These are phyloP conservation scores for Microbotryum intermedium DNA, from an alignment of 1,284 basidiomycete genomes.

Conservation along the genomic window DNA sequence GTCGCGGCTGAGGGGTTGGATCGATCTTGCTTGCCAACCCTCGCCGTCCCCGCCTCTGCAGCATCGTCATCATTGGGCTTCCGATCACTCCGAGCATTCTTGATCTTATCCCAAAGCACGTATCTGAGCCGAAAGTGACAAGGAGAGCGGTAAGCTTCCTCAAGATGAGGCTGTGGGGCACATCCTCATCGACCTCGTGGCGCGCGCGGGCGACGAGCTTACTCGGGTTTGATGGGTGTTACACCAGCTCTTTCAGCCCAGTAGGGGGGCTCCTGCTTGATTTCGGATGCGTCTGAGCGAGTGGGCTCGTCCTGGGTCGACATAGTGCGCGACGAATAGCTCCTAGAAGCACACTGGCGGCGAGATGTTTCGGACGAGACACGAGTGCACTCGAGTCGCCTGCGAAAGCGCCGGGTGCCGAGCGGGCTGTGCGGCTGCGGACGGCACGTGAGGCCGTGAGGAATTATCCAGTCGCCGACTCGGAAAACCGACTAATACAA, in stretches of 20 bases:
- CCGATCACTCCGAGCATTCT: slow-evolving; percentile 42
- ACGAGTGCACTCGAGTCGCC: too few species aligned
- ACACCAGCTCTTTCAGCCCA: slow-evolving; percentile 21
- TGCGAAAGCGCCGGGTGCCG: too few species aligned
- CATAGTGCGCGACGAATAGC: too few species aligned
- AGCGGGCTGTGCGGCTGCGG: too few species aligned
- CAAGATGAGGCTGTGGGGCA: slow-evolving; percentile 1
- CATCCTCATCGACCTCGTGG: too few species aligned
- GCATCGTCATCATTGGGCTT: slow-evolving; percentile 48
- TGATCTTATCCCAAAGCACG: slow-evolving; percentile 45
- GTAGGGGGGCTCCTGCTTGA: slow-evolving; percentile 36
- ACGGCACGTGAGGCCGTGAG: too few species aligned
- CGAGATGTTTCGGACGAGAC: too few species aligned
- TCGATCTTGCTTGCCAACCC: slow-evolving; percentile 16
- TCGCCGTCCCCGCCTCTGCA: slow-evolving; percentile 50
- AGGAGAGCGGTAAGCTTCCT: neutral
- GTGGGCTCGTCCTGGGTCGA: too few species aligned
- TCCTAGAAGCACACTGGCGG: too few species aligned
- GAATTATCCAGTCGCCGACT: too few species aligned
- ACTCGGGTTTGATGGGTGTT: slow-evolving; percentile 69
- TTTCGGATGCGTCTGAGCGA: too few species aligned
- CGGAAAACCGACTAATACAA: too few species aligned
- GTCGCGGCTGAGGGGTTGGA: neutral
- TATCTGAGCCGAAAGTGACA: slow-evolving; percentile 45
- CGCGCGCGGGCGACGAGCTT: slow-evolving; percentile 36